Evolutionary conservation across 2,329 filamentous ascomycete genomes (phyloP), one percentile per base, ranked within the genome.

Genomic region (Diaporthe longicolla): DNA sequence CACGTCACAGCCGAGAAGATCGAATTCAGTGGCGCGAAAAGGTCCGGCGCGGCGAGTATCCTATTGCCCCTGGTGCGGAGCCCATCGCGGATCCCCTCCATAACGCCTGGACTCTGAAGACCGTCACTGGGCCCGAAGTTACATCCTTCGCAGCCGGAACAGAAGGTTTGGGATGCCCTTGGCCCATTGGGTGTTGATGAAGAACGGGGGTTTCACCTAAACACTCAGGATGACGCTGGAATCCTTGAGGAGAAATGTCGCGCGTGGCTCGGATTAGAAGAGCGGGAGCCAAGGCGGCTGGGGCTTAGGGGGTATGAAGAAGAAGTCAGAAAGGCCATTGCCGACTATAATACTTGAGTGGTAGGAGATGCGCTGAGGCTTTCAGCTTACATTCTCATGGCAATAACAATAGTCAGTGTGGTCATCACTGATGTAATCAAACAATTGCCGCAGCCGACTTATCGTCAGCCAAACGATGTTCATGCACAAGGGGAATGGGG

Each of bases 211-310:
- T 37, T 13, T 1, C 15, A 45, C 37, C 58, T 17, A 11, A 7
- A 1, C 15, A 21, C 7, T 4, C 6, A 40, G 43, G 1, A 19
- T 26, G n/a, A 45, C 13, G 9, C 17, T 2, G 8, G 9, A 10
- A 11, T 45, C 13, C 3, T 61, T 45, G 15, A 29, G 43, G 58
- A 61, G 17, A 43, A 4, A 26, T 45, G 37, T 17, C 57, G 35
- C 7, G 13, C 1, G 13, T 43, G 57, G 57, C 37, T 61, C 5
- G 15, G n/a, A n/a, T 13, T 13, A 3, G 35, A 61, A 61, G 57
- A 61, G 57, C 57, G 32, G 24, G 57, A 61, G n/a, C 35, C 37
- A 13, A 61, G 37, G n/a, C 45, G 58, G 58, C 19, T 45, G 58
- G 24, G n/a, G 6, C 21, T 1, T 11, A 15, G 15, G n/a, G 58